A percentile compares a stretch with the other conserved stretches of the same genome.
Conservation (phyloP, 495 filamentous ascomycete genomes). For the Penicillium arizonense region DNA sequence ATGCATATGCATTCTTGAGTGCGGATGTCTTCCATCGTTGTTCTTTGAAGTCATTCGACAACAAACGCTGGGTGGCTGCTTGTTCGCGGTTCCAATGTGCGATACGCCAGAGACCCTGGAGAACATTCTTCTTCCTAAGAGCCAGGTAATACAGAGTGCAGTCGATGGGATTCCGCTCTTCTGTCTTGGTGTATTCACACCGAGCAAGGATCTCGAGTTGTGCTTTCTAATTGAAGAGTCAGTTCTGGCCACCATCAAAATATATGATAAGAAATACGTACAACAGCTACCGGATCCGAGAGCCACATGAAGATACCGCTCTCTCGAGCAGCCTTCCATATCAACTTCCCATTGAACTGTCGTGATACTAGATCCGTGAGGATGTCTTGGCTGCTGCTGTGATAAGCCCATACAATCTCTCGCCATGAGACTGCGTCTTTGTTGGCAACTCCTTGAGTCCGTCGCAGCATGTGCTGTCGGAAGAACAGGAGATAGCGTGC, state of each 20-base stretch:
- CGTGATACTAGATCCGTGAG: slow-evolving; percentile 81
- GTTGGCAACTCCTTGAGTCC: slow-evolving; percentile 55
- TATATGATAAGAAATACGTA: slow-evolving; percentile 40
- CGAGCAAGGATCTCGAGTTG: slow-evolving; percentile 89
- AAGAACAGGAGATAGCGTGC: slow-evolving; percentile 90
- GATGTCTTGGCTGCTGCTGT: slow-evolving; percentile 90
- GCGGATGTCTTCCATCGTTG: slow-evolving; percentile 86
- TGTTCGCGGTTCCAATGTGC: slow-evolving; percentile 90
- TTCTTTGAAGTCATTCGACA: slow-evolving; percentile 86
- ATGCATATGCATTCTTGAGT: slow-evolving; percentile 94
- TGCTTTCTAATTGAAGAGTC: slow-evolving; percentile 49
- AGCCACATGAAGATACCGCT: slow-evolving; percentile 97
- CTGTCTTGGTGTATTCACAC: slow-evolving; percentile 87
- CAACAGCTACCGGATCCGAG: slow-evolving; percentile 69
- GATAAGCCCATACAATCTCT: slow-evolving; percentile 93
- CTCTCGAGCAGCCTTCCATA: slow-evolving; percentile 82
- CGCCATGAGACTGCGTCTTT: slow-evolving; percentile 80
- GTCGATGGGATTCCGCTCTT: slow-evolving; percentile 89
- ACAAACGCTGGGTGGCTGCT: slow-evolving; percentile 65
- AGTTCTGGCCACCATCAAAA: slow-evolving; percentile 10
- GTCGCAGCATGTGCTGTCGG: slow-evolving; percentile 75
- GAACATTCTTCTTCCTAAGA: slow-evolving; percentile 84
- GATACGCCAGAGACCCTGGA: slow-evolving; percentile 95
- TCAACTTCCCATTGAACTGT: slow-evolving; percentile 73
- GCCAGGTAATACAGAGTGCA: slow-evolving; percentile 92